phyloP scores from a whole-genome alignment of 495 filamentous ascomycete genomes.

The Hypoxylon fragiforme region DNA sequence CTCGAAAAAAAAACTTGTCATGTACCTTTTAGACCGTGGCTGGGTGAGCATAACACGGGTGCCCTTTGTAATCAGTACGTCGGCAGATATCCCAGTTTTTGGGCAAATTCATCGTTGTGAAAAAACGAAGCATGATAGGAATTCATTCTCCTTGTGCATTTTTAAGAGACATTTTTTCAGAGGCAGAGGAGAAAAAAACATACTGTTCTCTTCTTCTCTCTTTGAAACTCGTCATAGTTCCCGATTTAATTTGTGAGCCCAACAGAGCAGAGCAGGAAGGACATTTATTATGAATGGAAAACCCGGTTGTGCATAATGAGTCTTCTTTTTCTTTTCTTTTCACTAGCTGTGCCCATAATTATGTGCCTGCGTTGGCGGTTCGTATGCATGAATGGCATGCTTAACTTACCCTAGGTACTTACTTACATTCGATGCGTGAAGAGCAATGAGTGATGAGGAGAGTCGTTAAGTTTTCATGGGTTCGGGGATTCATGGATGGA shows the following conservation, averaged over 20 bases:
- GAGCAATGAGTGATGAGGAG: no score
- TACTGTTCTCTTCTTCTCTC: neutral
- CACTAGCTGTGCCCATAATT: no score
- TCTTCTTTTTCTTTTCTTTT: no score
- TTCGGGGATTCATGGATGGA: no score
- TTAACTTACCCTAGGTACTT: no score
- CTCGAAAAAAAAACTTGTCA: conserved; percentile 5
- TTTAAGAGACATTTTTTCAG: neutral
- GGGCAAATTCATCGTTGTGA: neutral
- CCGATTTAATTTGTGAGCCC: no score
- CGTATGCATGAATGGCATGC: no score
- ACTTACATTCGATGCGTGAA: no score
- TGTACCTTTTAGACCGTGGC: conserved; percentile 17
- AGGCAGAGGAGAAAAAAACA: neutral
- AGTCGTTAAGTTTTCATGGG: no score
- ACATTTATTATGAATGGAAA: conserved; percentile 22
- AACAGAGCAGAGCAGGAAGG: no score
- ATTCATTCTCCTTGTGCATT: neutral
- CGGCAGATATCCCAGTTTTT: neutral
- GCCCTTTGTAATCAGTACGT: conserved; percentile 13
- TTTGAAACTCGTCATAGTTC: neutral
- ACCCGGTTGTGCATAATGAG: conserved; percentile 15
- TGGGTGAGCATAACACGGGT: conserved; percentile 31
- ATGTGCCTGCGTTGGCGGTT: no score
- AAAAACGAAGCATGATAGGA: neutral